Base-by-base conservation (phyloP, 2,329 filamentous ascomycete species). In the Epichloe sp. region DNA sequence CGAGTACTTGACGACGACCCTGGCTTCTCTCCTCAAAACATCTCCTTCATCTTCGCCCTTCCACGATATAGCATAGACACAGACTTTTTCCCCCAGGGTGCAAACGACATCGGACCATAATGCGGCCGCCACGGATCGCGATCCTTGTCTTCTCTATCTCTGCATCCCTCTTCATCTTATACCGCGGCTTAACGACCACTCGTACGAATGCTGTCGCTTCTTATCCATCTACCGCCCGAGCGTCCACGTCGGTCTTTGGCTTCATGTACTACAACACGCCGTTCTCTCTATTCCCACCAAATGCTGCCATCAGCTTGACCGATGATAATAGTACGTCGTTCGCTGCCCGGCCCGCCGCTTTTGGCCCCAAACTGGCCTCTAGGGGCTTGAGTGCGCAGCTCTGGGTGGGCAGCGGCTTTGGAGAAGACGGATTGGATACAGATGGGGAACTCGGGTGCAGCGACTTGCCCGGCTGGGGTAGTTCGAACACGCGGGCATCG, bases 281-380 rank as follows among this genome's bases (percentile, higher is more conserved):
- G 1, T 87, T 90, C 56, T 89, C 88, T 19, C 80, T 98, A 21
- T 98, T 98, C 65, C 90, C 91, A 4, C 90, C 90, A 3, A 95
- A 93, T 57, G 93, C 93, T 46, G 86, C 94, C 61, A 96, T 98
- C 65, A 95, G 88, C 66, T 78, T 98, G 55, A 95, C 90, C 62
- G 89, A 97, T 68, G 93, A 98, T 69, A 98, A 98, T 68, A 95
- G 88, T 58, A 98, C 93, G 12, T 95, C 94, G 59, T 98, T 98
- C 70, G 77, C 95, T 51, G 90, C 93, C 43, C 79, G 93, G 47
- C 93, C 93, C 53, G 93, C 93, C 49, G 90, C 88, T 40, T 98
- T 97, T 69, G 93, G 93, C 0, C 88, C 93, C 4, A 71, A 79
- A 40, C 71, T 98, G 40, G 86, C 86, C 0, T 67, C 74, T 12